These are phyloP conservation scores for Prunus campanulata DNA, from an alignment of 306 rosid species.

Conservation along the genomic window DNA sequence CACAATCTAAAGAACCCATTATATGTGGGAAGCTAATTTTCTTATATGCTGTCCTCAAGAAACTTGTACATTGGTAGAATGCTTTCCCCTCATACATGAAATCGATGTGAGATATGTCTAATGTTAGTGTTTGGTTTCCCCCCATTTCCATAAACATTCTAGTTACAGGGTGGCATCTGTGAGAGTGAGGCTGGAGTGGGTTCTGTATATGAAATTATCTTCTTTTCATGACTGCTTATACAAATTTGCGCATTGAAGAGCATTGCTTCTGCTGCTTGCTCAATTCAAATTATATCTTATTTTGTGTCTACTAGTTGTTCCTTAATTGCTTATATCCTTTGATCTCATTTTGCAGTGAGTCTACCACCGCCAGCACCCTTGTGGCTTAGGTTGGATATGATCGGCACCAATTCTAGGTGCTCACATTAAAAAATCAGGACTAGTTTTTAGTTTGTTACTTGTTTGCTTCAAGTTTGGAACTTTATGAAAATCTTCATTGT, in stretches of 20 bases:
- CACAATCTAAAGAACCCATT: neutral
- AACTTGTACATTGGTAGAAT: too few species aligned
- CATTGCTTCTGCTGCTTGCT: too few species aligned
- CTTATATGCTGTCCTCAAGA: neutral
- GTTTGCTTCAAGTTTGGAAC: neutral
- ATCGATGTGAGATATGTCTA: neutral
- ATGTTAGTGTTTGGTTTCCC: neutral
- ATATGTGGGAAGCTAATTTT: neutral
- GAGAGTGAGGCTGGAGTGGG: neutral
- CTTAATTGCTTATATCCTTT: neutral
- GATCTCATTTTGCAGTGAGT: slow-evolving; percentile 21
- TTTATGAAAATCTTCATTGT: neutral
- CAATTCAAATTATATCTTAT: too few species aligned
- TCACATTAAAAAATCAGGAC: neutral
- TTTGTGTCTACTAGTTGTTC: neutral
- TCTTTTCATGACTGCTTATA: neutral
- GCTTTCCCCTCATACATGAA: neutral
- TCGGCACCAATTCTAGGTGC: neutral
- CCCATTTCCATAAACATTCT: neutral
- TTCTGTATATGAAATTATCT: neutral
- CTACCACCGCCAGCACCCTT: slow-evolving; percentile 51
- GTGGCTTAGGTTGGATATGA: slow-evolving; percentile 37
- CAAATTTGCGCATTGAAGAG: neutral
- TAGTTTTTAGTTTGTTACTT: neutral
- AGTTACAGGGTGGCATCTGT: neutral